Conservation (phyloP, 2,329 filamentous ascomycete species). For the Tolypocladium tropicale region DNA sequence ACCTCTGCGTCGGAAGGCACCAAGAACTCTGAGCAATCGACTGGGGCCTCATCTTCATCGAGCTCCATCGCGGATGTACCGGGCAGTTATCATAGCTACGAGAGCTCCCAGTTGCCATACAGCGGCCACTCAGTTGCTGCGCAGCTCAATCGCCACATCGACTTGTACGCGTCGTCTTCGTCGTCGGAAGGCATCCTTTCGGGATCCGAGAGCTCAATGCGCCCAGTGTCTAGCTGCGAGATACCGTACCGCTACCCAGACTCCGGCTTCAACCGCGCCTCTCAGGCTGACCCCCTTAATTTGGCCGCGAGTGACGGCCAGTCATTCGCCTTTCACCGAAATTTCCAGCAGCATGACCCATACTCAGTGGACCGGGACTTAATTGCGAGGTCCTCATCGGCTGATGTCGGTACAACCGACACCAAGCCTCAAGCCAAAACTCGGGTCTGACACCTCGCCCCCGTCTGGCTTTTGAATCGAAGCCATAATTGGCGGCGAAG, state of each 20-base stretch:
- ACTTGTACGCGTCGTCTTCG: background rate
- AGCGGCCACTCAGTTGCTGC: background rate
- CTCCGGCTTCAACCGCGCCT: background rate
- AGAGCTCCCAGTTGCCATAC: background rate
- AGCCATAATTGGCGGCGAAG: background rate
- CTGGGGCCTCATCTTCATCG: background rate
- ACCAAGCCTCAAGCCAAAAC: background rate
- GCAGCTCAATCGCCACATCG: background rate
- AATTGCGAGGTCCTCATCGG: background rate
- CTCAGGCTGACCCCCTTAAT: background rate
- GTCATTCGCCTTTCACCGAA: background rate
- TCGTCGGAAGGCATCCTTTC: background rate
- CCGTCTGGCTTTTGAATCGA: background rate
- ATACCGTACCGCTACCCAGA: background rate
- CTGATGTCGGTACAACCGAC: background rate
- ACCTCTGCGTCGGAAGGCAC: slow-evolving; percentile 2
- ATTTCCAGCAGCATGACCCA: background rate
- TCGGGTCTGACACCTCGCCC: background rate
- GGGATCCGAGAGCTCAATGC: background rate
- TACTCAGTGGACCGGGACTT: background rate
- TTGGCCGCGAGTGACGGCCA: background rate
- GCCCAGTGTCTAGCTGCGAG: background rate
- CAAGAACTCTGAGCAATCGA: slow-evolving; percentile 3
- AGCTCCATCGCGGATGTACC: background rate
- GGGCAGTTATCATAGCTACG: background rate